Percentiles rank a stretch among this genome's conserved stretches.
These are phyloP conservation scores for Hypoxylon sp. DNA, from an alignment of 2,329 filamentous ascomycete species.

Conservation along the genomic window DNA sequence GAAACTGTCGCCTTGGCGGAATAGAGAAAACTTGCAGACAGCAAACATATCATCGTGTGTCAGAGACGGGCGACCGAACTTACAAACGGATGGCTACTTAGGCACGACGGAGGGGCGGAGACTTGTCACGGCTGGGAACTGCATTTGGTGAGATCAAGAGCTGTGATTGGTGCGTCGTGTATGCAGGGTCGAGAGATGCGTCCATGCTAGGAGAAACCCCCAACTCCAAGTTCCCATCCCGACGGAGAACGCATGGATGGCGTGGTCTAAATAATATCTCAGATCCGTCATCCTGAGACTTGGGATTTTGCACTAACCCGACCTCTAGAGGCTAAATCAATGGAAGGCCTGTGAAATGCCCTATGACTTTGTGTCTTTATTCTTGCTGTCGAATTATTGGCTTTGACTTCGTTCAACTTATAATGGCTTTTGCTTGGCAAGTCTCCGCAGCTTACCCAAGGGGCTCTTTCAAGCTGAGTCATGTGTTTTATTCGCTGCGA, in stretches of 20 bases:
- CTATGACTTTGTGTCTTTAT: not conserved
- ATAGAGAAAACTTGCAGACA: slow-evolving; percentile 6
- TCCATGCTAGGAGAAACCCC: slow-evolving; percentile 2
- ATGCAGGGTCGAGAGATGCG: slow-evolving; percentile 35
- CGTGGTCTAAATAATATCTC: slow-evolving; percentile 2
- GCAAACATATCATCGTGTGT: slow-evolving; percentile 22
- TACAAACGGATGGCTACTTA: slow-evolving; percentile 30
- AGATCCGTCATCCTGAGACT: slow-evolving; percentile 16
- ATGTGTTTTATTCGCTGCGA: not conserved
- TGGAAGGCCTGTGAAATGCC: not conserved
- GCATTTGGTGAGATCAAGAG: slow-evolving; percentile 14
- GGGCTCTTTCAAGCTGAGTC: not conserved
- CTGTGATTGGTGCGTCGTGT: slow-evolving; percentile 31
- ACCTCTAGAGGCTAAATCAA: not conserved
- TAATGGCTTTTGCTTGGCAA: slow-evolving; percentile 6
- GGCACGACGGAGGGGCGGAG: slow-evolving; percentile 18
- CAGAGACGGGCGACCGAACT: slow-evolving; percentile 11
- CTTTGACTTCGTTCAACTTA: not conserved
- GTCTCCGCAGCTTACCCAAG: not conserved
- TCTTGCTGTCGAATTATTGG: slow-evolving; percentile 10
- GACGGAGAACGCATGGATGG: not conserved
- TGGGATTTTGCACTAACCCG: not conserved
- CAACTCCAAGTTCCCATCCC: not conserved
- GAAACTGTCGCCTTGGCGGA: slow-evolving; percentile 26
- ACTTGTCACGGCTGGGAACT: slow-evolving; percentile 31